Percentiles rank a stretch among this genome's conserved stretches.
Conservation (phyloP, 2,329 filamentous ascomycete species). For the Ramularia collo-cygni region DNA sequence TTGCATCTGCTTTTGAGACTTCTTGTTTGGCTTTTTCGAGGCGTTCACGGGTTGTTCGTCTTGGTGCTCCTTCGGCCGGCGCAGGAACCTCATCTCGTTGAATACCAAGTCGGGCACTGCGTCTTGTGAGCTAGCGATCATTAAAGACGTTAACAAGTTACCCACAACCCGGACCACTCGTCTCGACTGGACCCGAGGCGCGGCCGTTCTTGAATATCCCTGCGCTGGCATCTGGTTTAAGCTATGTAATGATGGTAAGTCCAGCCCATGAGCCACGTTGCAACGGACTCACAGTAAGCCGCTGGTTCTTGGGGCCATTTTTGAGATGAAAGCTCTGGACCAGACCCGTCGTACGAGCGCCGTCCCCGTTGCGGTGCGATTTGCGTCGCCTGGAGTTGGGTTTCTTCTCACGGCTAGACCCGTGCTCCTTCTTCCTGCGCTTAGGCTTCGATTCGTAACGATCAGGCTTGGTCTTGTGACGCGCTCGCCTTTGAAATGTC, state of each 20-base stretch:
- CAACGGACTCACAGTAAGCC: slow-evolving; percentile 39
- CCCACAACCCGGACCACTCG: slow-evolving; percentile 34
- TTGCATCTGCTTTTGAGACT: slow-evolving; percentile 26
- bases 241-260: slow-evolving; percentile 32
- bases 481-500: slow-evolving; percentile 38
- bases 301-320: slow-evolving; percentile 36
- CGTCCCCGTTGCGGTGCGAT: slow-evolving; percentile 31
- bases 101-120: slow-evolving; percentile 47
- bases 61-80: slow-evolving; percentile 28
- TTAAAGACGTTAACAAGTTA: slow-evolving; percentile 20
- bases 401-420: slow-evolving; percentile 8
- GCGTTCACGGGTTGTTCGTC: slow-evolving; percentile 17
- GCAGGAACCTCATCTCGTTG: slow-evolving; percentile 45
- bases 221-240: slow-evolving; percentile 35
- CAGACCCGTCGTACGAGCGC: slow-evolving; percentile 31
- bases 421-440: slow-evolving; percentile 24
- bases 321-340: slow-evolving; percentile 40
- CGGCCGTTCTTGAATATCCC: slow-evolving; percentile 46
- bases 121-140: slow-evolving; percentile 10
- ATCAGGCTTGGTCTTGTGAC: slow-evolving; percentile 42
- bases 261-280: too few relatives aligned
- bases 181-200: slow-evolving; percentile 39
- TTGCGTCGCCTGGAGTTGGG: slow-evolving; percentile 27
- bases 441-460: slow-evolving; percentile 36
- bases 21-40: slow-evolving; percentile 28